A percentile compares a stretch with the other conserved stretches of the same genome.
These are phyloP conservation scores for Hortiboletus campestris DNA, from an alignment of 768 basidiomycete genomes.

Conservation along the genomic window DNA sequence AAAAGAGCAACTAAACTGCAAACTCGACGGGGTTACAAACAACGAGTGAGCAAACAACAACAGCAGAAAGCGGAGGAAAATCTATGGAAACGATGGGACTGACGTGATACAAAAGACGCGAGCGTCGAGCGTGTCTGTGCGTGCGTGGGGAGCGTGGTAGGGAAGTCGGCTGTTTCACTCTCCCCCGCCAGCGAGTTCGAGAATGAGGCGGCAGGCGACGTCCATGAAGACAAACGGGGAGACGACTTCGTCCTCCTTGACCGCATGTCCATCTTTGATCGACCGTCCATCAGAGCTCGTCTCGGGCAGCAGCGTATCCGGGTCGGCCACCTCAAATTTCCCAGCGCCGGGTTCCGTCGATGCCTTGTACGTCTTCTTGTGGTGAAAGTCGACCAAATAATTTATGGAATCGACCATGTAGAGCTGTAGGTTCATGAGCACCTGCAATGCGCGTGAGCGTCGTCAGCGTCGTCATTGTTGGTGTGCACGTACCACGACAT, in stretches of 20 bases:
- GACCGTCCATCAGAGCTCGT: constrained; percentile 58
- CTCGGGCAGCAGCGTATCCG: constrained; percentile 37
- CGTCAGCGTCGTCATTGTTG: not conserved
- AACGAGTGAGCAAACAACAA: not conserved
- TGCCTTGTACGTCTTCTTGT: constrained; percentile 90
- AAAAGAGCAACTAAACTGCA: not conserved
- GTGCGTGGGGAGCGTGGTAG: not conserved
- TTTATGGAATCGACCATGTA: constrained; percentile 96
- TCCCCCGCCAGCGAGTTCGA: constrained; percentile 82
- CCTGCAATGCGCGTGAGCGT: constrained; percentile 41
- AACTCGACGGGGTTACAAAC: not conserved
- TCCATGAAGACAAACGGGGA: constrained; percentile 97
- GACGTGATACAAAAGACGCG: not conserved
- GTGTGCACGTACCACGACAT: constrained; percentile 75
- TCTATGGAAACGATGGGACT: not conserved
- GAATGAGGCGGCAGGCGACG: constrained; percentile 87
- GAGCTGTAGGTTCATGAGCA: constrained; percentile 95
- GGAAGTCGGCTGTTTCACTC: constrained; percentile 25
- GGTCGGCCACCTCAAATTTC: constrained; percentile 62
- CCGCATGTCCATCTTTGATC: constrained; percentile 44
- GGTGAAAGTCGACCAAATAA: constrained; percentile 97
- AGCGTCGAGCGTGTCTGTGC: not conserved
- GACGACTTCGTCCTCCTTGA: constrained; percentile 60
- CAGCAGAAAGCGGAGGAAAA: not conserved
- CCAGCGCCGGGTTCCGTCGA: constrained; percentile 64